Conservation (phyloP, 2,329 filamentous ascomycete species). For the Berkeleyomyces rouxiae region DNA sequence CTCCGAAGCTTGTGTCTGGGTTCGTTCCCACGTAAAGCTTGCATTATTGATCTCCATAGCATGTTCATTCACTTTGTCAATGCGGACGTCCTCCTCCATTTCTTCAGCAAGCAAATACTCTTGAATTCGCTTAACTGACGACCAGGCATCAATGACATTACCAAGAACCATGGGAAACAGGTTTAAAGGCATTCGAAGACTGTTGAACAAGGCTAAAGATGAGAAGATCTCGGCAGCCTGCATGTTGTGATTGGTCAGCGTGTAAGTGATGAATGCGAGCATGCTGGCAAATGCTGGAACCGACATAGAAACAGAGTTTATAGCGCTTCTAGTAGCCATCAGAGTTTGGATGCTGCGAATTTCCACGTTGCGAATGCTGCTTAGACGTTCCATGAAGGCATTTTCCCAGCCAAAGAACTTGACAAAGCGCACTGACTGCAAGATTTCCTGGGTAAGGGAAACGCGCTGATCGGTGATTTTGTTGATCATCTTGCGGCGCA, state of each 20-base stretch:
- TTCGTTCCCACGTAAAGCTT: constrained; percentile 76
- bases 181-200: constrained; percentile 76
- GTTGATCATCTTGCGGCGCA: constrained; percentile 65
- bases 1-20: constrained; percentile 35
- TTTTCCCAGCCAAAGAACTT: constrained; percentile 95
- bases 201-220: constrained; percentile 85
- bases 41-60: constrained; percentile 58
- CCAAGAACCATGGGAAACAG: constrained; percentile 75
- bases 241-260: constrained; percentile 48
- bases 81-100: constrained; percentile 49
- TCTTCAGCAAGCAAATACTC: constrained; percentile 82
- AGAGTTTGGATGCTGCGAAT: constrained; percentile 73
- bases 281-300: constrained; percentile 90
- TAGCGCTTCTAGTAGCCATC: constrained; percentile 66
- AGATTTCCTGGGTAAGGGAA: constrained; percentile 77
- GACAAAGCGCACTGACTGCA: constrained; percentile 83
- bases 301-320: constrained; percentile 70
- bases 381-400: constrained; percentile 63
- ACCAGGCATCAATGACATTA: constrained; percentile 77
- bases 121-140: constrained; percentile 69
- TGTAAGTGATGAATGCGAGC: constrained; percentile 79
- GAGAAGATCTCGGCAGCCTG: constrained; percentile 73
- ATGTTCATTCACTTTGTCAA: constrained; percentile 40
- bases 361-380: constrained; percentile 56
- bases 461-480: constrained; percentile 88